phyloP scores from a whole-genome alignment of 2,329 filamentous ascomycete species.

The Hypoxylon sp. region DNA sequence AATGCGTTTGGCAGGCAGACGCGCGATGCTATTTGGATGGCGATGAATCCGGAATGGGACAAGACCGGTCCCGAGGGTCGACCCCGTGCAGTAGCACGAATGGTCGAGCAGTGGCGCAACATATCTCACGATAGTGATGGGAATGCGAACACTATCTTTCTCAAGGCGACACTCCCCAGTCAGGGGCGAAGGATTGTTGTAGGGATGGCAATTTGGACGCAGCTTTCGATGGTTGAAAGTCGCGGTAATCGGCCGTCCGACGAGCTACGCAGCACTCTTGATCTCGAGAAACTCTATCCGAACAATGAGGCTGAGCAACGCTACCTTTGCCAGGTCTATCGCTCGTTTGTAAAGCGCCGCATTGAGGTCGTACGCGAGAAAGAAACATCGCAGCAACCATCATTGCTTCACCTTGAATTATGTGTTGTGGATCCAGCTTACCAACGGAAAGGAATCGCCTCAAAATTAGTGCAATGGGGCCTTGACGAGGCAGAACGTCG shows the following conservation, averaged over 20 bases:
- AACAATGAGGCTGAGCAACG: slow-evolving; percentile 62
- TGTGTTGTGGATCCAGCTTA: slow-evolving; percentile 68
- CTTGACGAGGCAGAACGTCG: slow-evolving; percentile 60
- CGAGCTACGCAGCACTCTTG: slow-evolving; percentile 50
- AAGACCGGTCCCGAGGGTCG: slow-evolving; percentile 60
- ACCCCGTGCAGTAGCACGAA: slow-evolving; percentile 54
- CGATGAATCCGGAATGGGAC: slow-evolving; percentile 70
- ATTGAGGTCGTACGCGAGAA: slow-evolving; percentile 61
- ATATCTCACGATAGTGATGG: slow-evolving; percentile 60
- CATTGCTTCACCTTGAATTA: slow-evolving; percentile 65
- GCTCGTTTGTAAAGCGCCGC: slow-evolving; percentile 62
- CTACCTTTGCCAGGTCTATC: slow-evolving; percentile 62
- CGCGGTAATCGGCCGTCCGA: slow-evolving; percentile 60
- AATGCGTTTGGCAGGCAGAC: slow-evolving; percentile 66
- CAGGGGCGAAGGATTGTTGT: slow-evolving; percentile 57
- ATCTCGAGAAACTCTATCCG: slow-evolving; percentile 60
- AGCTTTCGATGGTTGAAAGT: slow-evolving; percentile 65
- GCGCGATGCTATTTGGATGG: slow-evolving; percentile 66
- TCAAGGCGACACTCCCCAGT: slow-evolving; percentile 66
- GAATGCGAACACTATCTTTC: slow-evolving; percentile 65
- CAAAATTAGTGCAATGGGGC: slow-evolving; percentile 64
- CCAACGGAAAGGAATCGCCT: slow-evolving; percentile 66
- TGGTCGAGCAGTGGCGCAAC: slow-evolving; percentile 61
- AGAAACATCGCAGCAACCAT: slow-evolving; percentile 57
- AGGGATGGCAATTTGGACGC: slow-evolving; percentile 70